Percentiles rank a stretch among this genome's conserved stretches.
These are phyloP conservation scores for Mrakiaceae sp. DNA, from an alignment of 1,284 basidiomycete species.

Conservation along the genomic window DNA sequence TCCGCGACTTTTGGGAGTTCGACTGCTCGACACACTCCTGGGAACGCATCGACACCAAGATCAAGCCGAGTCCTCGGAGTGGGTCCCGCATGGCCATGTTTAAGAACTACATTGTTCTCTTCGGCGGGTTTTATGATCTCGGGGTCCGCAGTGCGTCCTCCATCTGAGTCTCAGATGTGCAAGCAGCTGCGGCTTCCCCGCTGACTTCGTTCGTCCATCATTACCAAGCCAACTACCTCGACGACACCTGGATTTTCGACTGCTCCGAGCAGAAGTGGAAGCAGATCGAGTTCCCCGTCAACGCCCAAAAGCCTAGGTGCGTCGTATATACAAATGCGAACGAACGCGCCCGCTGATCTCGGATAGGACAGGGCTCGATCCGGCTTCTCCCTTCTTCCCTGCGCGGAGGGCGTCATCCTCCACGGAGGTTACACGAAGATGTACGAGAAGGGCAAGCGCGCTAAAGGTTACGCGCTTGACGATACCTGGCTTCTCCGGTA, in stretches of 20 bases:
- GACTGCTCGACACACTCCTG: conserved; percentile 47
- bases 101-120: conserved; percentile 77
- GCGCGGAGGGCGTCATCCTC: conserved; percentile 66
- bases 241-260: conserved; percentile 82
- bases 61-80: conserved; percentile 66
- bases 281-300: conserved; percentile 60
- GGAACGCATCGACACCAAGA: conserved; percentile 82
- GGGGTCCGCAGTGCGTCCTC: conserved; percentile 52
- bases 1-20: conserved; percentile 66
- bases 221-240: conserved; percentile 59
- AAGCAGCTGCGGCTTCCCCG: background rate
- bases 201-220: background rate
- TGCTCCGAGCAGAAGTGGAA: conserved; percentile 79
- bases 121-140: conserved; percentile 78
- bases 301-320: conserved; percentile 49
- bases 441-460: conserved; percentile 74
- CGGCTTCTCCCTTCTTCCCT: conserved; percentile 77
- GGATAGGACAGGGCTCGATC: conserved; percentile 50
- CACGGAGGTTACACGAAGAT: conserved; percentile 90
- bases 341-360: background rate
- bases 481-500: conserved; percentile 85
- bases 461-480: conserved; percentile 75
- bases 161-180: background rate
- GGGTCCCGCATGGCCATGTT: conserved; percentile 85
- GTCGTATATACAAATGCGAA: conserved; percentile 9